Evolutionary conservation across 768 basidiomycete genomes (phyloP), one percentile per base, ranked within the genome.

Genomic region (Lactarius sanguifluus): DNA sequence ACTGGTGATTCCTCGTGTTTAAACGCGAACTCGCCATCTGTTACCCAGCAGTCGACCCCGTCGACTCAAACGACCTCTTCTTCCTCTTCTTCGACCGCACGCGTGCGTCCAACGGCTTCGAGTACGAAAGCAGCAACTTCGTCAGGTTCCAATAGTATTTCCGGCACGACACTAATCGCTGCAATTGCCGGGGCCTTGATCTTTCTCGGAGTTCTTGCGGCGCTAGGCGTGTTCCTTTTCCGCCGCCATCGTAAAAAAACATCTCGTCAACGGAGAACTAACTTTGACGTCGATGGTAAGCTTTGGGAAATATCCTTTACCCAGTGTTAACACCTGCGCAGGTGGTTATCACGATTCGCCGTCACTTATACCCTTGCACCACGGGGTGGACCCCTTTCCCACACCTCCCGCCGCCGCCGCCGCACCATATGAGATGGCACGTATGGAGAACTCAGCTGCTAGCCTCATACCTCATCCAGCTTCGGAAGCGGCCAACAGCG

Each of bases 1-100:
- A 83, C 85, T 2, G 79, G 79, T 65, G 79, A 85, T 61, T 72
- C 65, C 28, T 79, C 79, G 23, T 91, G 90, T 71, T 74, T 91
- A 28, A 81, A 81, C 70, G 70, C 72, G 32, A 72, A 68, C 43
- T 88, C 86, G 0, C 86, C 86, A 2, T 81, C 84, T 15, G 83
- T 85, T 5, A 87, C 79, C n/a, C 62, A 67, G 20, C 45, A 69
- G 30, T 36, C 59, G 5, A 73, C 77, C 2, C 69, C 72, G 8
- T 72, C 75, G 25, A 62, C 68, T 25, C 28, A 54, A 55, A 25
- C 50, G 23, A 25, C 47, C 34, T 36, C 23, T 15, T 28, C 47
- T 18, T n/a, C 43, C 57, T 45, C 23, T 18, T n/a, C 43, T 61
- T 45, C 23, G 55, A 18, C 32, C 25, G 1, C n/a, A 10, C 6